These are phyloP conservation scores for Pseudopithomyces chartarum DNA, from an alignment of 2,329 filamentous ascomycete genomes.

Conservation along the genomic window DNA sequence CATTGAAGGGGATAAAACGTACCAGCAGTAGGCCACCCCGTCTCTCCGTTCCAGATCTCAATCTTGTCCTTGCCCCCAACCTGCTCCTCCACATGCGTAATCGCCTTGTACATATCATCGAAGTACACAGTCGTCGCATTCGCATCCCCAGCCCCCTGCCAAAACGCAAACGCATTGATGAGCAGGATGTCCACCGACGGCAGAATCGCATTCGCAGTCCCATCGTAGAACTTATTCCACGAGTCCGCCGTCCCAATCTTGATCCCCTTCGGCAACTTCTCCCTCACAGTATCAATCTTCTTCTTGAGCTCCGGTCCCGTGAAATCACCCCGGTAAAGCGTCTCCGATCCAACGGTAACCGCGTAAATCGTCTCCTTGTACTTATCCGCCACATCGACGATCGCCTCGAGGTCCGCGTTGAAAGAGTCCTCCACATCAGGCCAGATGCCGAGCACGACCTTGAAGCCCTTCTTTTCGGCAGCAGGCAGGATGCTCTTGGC, in stretches of 20 bases:
- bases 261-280: conserved; percentile 55
- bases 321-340: conserved; percentile 71
- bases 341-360: conserved; percentile 73
- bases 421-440: conserved; percentile 68
- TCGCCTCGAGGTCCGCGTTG: conserved; percentile 63
- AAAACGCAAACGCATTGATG: conserved; percentile 74
- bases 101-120: conserved; percentile 69
- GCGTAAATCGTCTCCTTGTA: conserved; percentile 66
- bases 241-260: conserved; percentile 71
- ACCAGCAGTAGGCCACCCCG: conserved; percentile 66
- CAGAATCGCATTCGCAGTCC: conserved; percentile 69
- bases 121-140: conserved; percentile 68
- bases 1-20: conserved; percentile 12
- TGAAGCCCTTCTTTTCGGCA: conserved; percentile 66
- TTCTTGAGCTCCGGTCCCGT: conserved; percentile 63
- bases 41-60: conserved; percentile 73
- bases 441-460: conserved; percentile 74
- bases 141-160: conserved; percentile 66
- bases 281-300: conserved; percentile 67
- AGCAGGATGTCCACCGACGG: conserved; percentile 66
- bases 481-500: conserved; percentile 68
- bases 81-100: conserved; percentile 65
- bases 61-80: conserved; percentile 57
- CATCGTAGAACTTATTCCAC: conserved; percentile 75
- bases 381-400: conserved; percentile 55